Evolutionary conservation across 1,284 basidiomycete species (phyloP).

Genomic region (Erythrobasidium hasegawianum): DNA sequence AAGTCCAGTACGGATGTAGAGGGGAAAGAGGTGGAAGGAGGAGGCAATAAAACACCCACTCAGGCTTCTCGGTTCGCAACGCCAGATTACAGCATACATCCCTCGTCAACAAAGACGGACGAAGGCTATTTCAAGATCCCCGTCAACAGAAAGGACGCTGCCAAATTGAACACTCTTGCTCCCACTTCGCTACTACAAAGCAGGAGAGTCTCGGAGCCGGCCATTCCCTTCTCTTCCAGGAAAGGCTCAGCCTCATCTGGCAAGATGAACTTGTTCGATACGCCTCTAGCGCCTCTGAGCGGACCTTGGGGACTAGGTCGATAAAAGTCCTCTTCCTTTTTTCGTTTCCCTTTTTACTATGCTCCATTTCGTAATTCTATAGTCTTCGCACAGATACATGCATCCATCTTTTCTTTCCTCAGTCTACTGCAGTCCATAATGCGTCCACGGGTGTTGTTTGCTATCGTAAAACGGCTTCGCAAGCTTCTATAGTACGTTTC

Average conservation of each 20-base stretch:
- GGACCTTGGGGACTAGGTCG: conserved; percentile 1
- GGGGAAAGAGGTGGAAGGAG: too few relatives aligned
- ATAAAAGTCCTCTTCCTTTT: not conserved
- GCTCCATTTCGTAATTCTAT: too few relatives aligned
- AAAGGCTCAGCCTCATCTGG: not conserved
- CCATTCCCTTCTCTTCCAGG: not conserved
- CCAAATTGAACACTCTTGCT: not conserved
- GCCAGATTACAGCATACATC: too few relatives aligned
- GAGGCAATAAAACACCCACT: not conserved
- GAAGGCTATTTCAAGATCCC: too few relatives aligned
- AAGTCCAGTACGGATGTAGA: not conserved
- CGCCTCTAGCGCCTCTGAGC: not conserved
- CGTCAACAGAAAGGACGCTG: not conserved
- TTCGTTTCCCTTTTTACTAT: too few relatives aligned
- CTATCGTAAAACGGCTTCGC: too few relatives aligned
- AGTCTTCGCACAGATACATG: too few relatives aligned
- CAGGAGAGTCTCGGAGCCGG: not conserved
- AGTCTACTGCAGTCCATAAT: too few relatives aligned
- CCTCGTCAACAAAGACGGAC: too few relatives aligned
- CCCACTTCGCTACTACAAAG: not conserved
- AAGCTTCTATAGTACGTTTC: too few relatives aligned
- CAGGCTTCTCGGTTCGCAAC: not conserved
- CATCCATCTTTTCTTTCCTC: too few relatives aligned
- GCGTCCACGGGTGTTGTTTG: too few relatives aligned
- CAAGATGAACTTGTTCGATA: not conserved